Conservation (phyloP, 2,329 filamentous ascomycete genomes). For the Grosmannia huntii region DNA sequence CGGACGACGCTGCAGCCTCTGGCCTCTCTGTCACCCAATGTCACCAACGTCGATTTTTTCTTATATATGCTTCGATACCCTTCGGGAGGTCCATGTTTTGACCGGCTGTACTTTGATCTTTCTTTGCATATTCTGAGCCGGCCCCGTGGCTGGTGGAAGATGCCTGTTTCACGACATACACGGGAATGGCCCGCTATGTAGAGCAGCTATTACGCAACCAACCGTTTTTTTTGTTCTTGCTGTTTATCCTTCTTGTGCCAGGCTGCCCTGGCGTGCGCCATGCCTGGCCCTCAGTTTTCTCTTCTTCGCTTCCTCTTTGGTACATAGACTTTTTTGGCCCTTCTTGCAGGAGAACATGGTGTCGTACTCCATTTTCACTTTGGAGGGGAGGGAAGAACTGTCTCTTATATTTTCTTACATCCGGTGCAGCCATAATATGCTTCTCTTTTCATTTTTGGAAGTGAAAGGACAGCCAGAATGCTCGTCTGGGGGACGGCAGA, state of each 20-base stretch:
- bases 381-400: not conserved
- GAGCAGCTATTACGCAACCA: slow-evolving; percentile 3
- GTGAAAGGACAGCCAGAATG: not conserved
- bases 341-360: not conserved
- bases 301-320: slow-evolving; percentile 10
- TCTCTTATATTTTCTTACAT: slow-evolving; percentile 1
- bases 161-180: slow-evolving; percentile 6
- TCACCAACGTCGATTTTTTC: slow-evolving; percentile 1
- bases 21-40: slow-evolving; percentile 7
- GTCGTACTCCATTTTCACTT: not conserved
- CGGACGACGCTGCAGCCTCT: slow-evolving; percentile 13
- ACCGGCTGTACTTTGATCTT: slow-evolving; percentile 9
- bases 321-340: slow-evolving; percentile 1
- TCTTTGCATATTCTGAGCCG: slow-evolving; percentile 1
- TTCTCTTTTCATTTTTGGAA: not conserved
- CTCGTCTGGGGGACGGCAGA: not conserved
- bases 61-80: slow-evolving; percentile 30
- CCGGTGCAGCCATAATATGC: slow-evolving; percentile 7
- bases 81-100: slow-evolving; percentile 23
- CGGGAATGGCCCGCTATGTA: slow-evolving; percentile 1
- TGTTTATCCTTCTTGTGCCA: slow-evolving; percentile 4
- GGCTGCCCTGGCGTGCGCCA: not conserved
- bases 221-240: slow-evolving; percentile 8
- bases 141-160: not conserved
- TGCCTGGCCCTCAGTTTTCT: not conserved